Base-by-base conservation (phyloP, 306 rosid genomes). In the Trifolium pratense region DNA sequence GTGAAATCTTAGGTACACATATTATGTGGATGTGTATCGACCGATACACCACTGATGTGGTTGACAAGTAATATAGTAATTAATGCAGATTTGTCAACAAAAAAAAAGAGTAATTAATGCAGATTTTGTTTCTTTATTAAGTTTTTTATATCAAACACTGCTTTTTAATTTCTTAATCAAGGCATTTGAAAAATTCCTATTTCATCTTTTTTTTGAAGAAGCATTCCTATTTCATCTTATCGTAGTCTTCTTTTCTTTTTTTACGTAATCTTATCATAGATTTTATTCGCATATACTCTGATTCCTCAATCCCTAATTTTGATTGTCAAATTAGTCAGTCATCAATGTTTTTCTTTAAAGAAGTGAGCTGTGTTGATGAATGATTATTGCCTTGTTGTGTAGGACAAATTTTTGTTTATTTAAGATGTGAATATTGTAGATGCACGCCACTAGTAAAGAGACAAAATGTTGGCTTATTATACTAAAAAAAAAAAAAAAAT, bases 371-470 rank as follows among this genome's bases (percentile, higher is more conserved):
- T 56, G 32, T 21, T 56, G 61, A 56, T 56, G 34, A 56, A 56
- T 56, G 59, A 53, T 18, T 53, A 55, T 55, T 52, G 2, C 14
- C n/a, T 21, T 48, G 14, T 53, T 20, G 60, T 20, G 60, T 9
- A 21, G 32, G n/a, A 56, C 34, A 56, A 9, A 1, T 21, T 55
- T 55, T 10, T 11, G 32, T 11, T 2, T 1, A 18, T 15, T 46
- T 46, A 46, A 21, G 15, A 55, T 21, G 32, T 55, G 61, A 55
- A 1, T 23, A 36, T 36, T 36, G 2, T 55, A 20, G 60, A 4
- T 55, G 61, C 31, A 55, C 60, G 61, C 61, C 61, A 21, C 34
- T 23, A 21, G 15, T 56, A 21, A 56, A 56, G 61, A 56, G 61
- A 56, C 34, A 55, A 52, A 55, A 21, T 55, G 9, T 56, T 56